Percentiles rank a stretch among this genome's conserved stretches.
These are phyloP conservation scores for Rubia peregrina DNA, from an alignment of 305 asterid species.

Conservation along the genomic window DNA sequence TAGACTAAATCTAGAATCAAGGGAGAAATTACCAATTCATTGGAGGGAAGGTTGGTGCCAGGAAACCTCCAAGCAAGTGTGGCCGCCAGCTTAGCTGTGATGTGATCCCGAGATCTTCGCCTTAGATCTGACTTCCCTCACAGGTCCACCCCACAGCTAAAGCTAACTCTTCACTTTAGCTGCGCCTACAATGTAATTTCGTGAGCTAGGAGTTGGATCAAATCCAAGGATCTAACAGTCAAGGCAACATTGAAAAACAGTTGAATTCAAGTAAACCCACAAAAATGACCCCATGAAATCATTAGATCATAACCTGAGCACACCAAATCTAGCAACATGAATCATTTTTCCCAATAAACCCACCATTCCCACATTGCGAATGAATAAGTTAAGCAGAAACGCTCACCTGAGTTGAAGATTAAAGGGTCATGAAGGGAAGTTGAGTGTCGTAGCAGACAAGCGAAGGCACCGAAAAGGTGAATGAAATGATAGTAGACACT, in stretches of 20 bases:
- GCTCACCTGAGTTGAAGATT: constrained; percentile 28
- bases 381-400: not conserved
- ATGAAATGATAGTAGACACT: not conserved
- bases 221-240: constrained; percentile 14
- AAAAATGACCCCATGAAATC: constrained; percentile 14
- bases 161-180: constrained; percentile 18
- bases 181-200: constrained; percentile 2
- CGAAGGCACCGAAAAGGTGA: constrained; percentile 23
- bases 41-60: constrained; percentile 42
- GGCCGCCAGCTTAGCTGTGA: constrained; percentile 64
- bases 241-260: constrained; percentile 6
- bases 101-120: constrained; percentile 37
- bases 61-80: constrained; percentile 66
- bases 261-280: constrained; percentile 26
- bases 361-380: not conserved
- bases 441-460: constrained; percentile 54
- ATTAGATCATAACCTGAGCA: constrained; percentile 36
- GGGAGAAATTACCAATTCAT: constrained; percentile 46
- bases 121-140: constrained; percentile 39
- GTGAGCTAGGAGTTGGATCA: constrained; percentile 18
- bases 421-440: constrained; percentile 25
- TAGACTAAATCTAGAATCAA: not conserved
- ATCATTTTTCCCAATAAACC: not conserved
- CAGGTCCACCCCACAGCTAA: constrained; percentile 27
- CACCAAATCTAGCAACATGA: constrained; percentile 17